Evolutionary conservation across 352 stramenopile genomes (phyloP).

Genomic region (Globisporangium spinosum): DNA sequence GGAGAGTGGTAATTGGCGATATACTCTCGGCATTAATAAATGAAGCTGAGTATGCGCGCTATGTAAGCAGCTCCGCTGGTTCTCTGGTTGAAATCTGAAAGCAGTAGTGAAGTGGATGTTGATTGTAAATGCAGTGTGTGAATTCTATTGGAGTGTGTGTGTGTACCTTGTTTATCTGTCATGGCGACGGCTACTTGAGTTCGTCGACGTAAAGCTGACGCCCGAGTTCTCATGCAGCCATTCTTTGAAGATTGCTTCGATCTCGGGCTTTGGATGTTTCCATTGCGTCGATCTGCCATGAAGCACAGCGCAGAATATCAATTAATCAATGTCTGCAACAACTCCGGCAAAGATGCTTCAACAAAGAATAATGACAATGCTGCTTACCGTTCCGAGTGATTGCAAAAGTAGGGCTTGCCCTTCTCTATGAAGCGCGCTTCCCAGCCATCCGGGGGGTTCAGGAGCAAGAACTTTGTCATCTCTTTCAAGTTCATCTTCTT

Average conservation of each 20-base stretch:
- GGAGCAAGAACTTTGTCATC: conserved; percentile 64
- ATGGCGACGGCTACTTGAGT: conserved; percentile 5
- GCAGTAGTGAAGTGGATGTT: not conserved
- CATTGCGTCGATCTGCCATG: conserved; percentile 70
- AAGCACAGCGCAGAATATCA: not conserved
- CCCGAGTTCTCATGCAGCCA: conserved; percentile 69
- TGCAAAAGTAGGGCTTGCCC: conserved; percentile 80
- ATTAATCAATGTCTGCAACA: not conserved
- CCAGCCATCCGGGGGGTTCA: conserved; percentile 76
- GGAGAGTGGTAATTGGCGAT: conserved; percentile 12
- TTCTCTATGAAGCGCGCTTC: conserved; percentile 81
- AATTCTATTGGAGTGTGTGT: conserved; percentile 6
- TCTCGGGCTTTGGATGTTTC: conserved; percentile 74
- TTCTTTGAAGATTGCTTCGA: conserved; percentile 70
- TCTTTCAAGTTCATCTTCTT: conserved; percentile 69
- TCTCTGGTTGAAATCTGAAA: not conserved
- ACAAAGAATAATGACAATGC: not conserved
- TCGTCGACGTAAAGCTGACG: conserved; percentile 29
- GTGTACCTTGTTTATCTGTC: conserved; percentile 8
- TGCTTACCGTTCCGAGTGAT: conserved; percentile 61
- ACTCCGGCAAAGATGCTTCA: not conserved
- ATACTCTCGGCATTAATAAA: not conserved
- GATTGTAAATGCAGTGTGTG: conserved; percentile 6
- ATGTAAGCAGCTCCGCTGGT: not conserved
- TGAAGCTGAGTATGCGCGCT: not conserved